Conservation (phyloP, 371 early-diverging fungal species). For the Mortierella sp. region DNA sequence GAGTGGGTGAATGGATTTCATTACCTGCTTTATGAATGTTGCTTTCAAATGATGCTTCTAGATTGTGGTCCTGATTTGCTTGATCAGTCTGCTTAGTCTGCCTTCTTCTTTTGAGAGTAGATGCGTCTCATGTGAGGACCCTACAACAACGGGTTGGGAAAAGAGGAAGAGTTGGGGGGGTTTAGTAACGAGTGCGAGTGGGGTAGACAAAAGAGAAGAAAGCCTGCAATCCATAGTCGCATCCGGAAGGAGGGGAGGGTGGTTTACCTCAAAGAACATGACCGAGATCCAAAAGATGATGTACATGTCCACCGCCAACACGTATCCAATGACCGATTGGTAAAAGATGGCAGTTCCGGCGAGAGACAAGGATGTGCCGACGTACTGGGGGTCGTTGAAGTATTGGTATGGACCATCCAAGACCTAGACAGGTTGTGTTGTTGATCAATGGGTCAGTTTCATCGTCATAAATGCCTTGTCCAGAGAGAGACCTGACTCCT, state of each 20-base stretch:
- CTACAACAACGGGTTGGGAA: conserved; percentile 9
- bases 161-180: not conserved
- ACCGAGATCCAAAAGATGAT: conserved; percentile 57
- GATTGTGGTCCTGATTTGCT: no score
- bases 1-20: no score
- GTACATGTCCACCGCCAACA: conserved; percentile 55
- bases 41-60: no score
- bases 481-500: no score
- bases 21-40: no score
- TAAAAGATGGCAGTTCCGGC: conserved; percentile 58
- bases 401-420: conserved; percentile 59
- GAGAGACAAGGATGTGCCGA: conserved; percentile 58
- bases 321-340: conserved; percentile 57
- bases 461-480: conserved; percentile 4
- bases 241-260: no score
- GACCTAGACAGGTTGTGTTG: conserved; percentile 44
- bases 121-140: conserved; percentile 58
- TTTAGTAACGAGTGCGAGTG: no score
- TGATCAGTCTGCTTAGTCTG: conserved; percentile 40
- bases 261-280: conserved; percentile 55
- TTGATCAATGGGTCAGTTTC: no score
- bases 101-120: conserved; percentile 52
- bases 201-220: no score
- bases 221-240: no score
- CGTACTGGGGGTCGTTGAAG: conserved; percentile 62